A percentile compares a stretch with the other conserved stretches of the same genome.
Conservation (phyloP, 176 grass and related monocot species). For the Metroxylon sagu region DNA sequence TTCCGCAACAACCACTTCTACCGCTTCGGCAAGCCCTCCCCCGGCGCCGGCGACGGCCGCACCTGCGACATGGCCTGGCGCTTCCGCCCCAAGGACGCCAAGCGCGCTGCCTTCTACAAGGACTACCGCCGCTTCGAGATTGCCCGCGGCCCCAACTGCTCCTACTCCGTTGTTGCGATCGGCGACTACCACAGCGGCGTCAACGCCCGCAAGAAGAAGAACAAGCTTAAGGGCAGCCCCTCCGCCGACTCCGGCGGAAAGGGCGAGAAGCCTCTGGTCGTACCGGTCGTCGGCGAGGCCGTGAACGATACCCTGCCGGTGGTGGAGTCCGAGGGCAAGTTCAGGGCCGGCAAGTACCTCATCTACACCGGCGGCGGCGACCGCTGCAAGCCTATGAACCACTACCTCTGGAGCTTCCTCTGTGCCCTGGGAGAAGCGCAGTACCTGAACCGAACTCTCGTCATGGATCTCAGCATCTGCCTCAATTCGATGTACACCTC, state of each 20-base stretch:
- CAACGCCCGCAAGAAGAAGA: constrained; percentile 54
- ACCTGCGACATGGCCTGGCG: constrained; percentile 15
- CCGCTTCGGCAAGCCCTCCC: constrained; percentile 9
- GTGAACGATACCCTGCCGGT: constrained; percentile 76
- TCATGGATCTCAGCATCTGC: constrained; percentile 4
- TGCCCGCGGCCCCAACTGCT: constrained; percentile 44
- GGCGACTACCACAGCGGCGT: constrained; percentile 73
- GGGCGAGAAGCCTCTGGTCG: constrained; percentile 19
- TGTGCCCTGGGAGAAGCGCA: not conserved
- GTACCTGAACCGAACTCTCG: constrained; percentile 4
- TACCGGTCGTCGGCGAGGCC: constrained; percentile 63
- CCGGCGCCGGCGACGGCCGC: not conserved
- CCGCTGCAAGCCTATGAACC: constrained; percentile 58
- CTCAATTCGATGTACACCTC: not conserved
- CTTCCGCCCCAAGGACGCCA: constrained; percentile 10
- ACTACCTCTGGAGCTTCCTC: constrained; percentile 7
- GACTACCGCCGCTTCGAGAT: constrained; percentile 89
- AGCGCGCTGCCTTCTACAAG: not conserved
- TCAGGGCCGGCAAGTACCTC: constrained; percentile 51
- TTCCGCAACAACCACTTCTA: constrained; percentile 10
- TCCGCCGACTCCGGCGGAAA: constrained; percentile 25
- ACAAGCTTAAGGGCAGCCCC: constrained; percentile 38
- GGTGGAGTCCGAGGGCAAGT: constrained; percentile 64
- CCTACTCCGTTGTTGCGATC: constrained; percentile 35
- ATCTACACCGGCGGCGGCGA: constrained; percentile 80